Evolutionary conservation across 164 flowering plant species (phyloP), one percentile per base, ranked within the genome.

Genomic region (Nymphaea thermarum): DNA sequence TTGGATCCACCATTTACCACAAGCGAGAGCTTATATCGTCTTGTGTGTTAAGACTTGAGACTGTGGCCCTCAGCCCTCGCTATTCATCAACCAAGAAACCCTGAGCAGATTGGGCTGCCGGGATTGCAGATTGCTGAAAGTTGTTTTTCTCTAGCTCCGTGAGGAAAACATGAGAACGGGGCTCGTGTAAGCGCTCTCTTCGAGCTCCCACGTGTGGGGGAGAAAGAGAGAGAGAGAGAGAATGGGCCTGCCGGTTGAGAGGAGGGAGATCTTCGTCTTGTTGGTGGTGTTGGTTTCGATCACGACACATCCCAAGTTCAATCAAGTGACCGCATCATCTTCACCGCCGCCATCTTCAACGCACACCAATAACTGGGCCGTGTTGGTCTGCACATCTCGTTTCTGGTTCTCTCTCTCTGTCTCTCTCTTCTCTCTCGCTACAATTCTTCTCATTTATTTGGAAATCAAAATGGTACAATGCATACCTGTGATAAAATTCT

Each of bases 331-430:
- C 5, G 55, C 55, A 47, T 47, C 55, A 47, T 12, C 55, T 2
- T 47, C 55, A 47, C 55, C 55, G 12, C 7, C 55, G 6, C 55
- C 55, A 47, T 75, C 82, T 64, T 69, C 84, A 25, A 83, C 82
- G 86, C 98, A 92, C 79, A 88, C 98, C 68, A 93, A 93, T 81
- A 93, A 93, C 65, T 93, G 98, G 98, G 97, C 98, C 3, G 91
- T 93, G 44, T 71, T 93, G 74, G 97, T 89, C 69, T 93, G 98
- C 82, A 93, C 98, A 55, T 93, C 98, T 68, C 97, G 97, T 41
- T 91, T 86, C 81, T 93, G 97, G 97, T 93, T 82, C 42, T 67
- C 62, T 43, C 67, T 65, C 67, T 65, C 55, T 44, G 17, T 25
- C 66, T 64, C 42, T 25, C 36, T 42, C 1, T 0, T 42, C 43